These are phyloP conservation scores for Dissoconium aciculare DNA, from an alignment of 2,329 filamentous ascomycete genomes.

Conservation along the genomic window DNA sequence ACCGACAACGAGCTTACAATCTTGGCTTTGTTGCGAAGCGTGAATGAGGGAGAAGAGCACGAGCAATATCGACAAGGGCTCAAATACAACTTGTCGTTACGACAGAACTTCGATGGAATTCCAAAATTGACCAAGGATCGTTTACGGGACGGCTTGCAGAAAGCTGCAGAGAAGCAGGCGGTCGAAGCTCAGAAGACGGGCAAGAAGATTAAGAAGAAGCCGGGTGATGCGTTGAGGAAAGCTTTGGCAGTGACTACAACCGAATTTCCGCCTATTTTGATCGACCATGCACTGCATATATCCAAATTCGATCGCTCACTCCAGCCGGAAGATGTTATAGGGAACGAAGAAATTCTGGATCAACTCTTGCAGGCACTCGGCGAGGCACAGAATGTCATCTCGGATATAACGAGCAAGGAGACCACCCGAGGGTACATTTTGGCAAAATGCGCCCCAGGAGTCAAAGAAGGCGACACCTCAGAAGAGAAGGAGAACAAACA, in stretches of 20 bases:
- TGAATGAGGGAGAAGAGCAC: conserved; percentile 67
- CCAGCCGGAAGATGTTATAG: conserved; percentile 55
- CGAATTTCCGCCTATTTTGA: conserved; percentile 72
- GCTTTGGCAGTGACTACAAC: conserved; percentile 71
- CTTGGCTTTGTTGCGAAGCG: conserved; percentile 62
- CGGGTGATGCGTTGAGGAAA: conserved; percentile 60
- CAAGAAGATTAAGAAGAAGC: conserved; percentile 59
- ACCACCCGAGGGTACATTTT: conserved; percentile 74
- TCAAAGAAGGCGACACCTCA: conserved; percentile 11
- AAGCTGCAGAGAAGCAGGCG: conserved; percentile 45
- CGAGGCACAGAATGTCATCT: conserved; percentile 54
- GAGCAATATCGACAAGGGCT: conserved; percentile 66
- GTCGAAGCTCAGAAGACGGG: conserved; percentile 33
- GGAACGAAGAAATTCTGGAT: conserved; percentile 48
- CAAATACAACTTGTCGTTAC: conserved; percentile 62
- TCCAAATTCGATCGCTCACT: conserved; percentile 53
- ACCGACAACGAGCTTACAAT: conserved; percentile 77
- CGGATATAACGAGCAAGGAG: conserved; percentile 51
- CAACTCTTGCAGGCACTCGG: conserved; percentile 53
- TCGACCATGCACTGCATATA: conserved; percentile 68
- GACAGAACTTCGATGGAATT: conserved; percentile 68
- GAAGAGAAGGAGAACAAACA: conserved; percentile 18
- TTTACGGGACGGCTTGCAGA: conserved; percentile 52
- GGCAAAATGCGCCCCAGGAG: conserved; percentile 41
- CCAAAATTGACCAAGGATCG: conserved; percentile 61